These are phyloP conservation scores for Paramecium tetraurelia DNA, from an alignment of 73 alveolate genomes.

Conservation along the genomic window DNA sequence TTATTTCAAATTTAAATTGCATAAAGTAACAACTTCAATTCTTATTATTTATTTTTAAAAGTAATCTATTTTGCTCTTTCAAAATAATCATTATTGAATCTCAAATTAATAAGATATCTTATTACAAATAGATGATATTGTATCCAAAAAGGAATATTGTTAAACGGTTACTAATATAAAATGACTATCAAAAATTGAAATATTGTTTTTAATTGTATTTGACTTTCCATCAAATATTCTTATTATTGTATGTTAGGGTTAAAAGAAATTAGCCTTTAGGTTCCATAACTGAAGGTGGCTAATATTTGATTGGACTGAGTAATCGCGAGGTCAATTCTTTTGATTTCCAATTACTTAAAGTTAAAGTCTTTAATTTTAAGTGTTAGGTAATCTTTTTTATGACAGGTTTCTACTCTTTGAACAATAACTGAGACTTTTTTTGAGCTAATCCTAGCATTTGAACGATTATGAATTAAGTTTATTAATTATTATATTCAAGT, in stretches of 20 bases:
- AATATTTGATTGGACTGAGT: background rate
- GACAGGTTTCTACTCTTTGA: background rate
- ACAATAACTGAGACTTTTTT: background rate
- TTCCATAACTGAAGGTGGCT: background rate
- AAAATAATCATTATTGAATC: background rate
- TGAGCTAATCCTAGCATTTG: background rate
- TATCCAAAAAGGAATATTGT: background rate
- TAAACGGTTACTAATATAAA: background rate
- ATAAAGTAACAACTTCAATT: too few relatives aligned
- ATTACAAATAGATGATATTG: background rate
- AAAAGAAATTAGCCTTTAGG: background rate
- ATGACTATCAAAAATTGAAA: background rate
- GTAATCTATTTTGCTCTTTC: too few relatives aligned
- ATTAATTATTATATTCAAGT: background rate
- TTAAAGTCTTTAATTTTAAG: background rate
- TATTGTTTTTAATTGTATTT: background rate
- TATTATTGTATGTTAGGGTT: background rate
- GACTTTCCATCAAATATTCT: background rate
- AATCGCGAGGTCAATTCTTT: background rate
- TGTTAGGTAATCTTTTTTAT: background rate
- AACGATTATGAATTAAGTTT: background rate
- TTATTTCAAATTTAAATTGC: too few relatives aligned
- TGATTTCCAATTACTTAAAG: background rate
- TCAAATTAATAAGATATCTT: background rate
- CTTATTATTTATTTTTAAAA: too few relatives aligned